A percentile compares a stretch with the other conserved stretches of the same genome.
These are phyloP conservation scores for Saccharomyces hybrid DNA, from an alignment of 1,139 yeast genomes.

Conservation along the genomic window DNA sequence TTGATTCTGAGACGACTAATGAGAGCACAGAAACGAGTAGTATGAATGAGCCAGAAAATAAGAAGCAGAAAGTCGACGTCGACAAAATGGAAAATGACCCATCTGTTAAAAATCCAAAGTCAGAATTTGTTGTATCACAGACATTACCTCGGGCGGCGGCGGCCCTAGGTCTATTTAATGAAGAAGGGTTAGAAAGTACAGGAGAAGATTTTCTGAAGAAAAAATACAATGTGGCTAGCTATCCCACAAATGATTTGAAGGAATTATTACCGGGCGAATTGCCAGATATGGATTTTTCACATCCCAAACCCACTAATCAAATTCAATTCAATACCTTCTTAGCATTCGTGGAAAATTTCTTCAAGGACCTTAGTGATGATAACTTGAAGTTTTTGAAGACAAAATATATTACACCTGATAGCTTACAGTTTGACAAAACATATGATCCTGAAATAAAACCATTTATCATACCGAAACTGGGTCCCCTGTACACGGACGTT, in stretches of 20 bases:
- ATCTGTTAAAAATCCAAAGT: constrained; percentile 61
- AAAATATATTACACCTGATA: constrained; percentile 49
- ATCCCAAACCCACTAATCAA: constrained; percentile 81
- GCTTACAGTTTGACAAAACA: constrained; percentile 36
- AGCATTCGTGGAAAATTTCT: constrained; percentile 77
- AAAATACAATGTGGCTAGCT: constrained; percentile 83
- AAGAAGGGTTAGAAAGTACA: constrained; percentile 44
- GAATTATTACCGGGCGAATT: constrained; percentile 78
- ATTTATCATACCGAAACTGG: constrained; percentile 72
- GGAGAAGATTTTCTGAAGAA: constrained; percentile 69
- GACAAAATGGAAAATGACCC: constrained; percentile 47
- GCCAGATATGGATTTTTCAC: constrained; percentile 81
- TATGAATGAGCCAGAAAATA: constrained; percentile 9
- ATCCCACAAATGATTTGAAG: constrained; percentile 69
- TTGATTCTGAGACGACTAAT: background rate
- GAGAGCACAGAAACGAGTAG: constrained; percentile 2
- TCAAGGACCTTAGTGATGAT: constrained; percentile 68
- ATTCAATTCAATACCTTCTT: constrained; percentile 88
- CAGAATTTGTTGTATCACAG: constrained; percentile 70
- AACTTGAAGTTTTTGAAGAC: constrained; percentile 69
- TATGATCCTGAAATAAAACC: constrained; percentile 67
- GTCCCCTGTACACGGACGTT: constrained; percentile 68
- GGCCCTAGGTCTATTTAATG: constrained; percentile 61
- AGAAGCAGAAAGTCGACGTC: constrained; percentile 14
- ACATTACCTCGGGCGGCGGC: constrained; percentile 63